Evolutionary conservation across 495 filamentous ascomycete species (phyloP).

Genomic region (Penicillium ochrochloron): DNA sequence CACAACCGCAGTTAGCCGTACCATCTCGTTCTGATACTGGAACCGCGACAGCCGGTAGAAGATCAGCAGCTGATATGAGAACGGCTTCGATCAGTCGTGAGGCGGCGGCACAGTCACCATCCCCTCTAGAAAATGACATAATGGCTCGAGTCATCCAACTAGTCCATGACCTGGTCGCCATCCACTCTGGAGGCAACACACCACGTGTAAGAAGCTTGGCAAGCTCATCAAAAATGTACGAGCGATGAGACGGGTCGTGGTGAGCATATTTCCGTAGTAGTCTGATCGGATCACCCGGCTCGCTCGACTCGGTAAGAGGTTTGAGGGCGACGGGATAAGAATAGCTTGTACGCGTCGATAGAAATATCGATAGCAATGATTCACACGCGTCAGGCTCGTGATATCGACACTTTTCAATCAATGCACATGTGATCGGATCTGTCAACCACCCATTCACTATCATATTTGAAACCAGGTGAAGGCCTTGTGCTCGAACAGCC

Average conservation of each 20-base stretch:
- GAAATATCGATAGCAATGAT: slow-evolving; percentile 37
- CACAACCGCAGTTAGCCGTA: background rate
- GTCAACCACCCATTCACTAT: slow-evolving; percentile 52
- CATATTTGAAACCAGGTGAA: slow-evolving; percentile 60
- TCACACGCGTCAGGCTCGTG: slow-evolving; percentile 47
- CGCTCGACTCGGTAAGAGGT: slow-evolving; percentile 15
- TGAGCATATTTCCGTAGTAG: slow-evolving; percentile 39
- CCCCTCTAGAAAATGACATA: slow-evolving; percentile 45
- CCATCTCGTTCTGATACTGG: background rate
- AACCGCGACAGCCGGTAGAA: slow-evolving; percentile 14
- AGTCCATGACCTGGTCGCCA: slow-evolving; percentile 51
- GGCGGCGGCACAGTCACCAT: slow-evolving; percentile 41
- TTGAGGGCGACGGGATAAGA: slow-evolving; percentile 41
- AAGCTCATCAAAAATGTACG: slow-evolving; percentile 46
- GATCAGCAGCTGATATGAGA: slow-evolving; percentile 37
- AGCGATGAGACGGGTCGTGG: slow-evolving; percentile 27
- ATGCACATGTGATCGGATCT: slow-evolving; percentile 34
- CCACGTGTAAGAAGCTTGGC: slow-evolving; percentile 44
- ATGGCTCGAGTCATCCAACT: slow-evolving; percentile 48
- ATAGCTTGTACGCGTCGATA: slow-evolving; percentile 35
- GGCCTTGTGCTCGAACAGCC: slow-evolving; percentile 69
- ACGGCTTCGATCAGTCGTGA: slow-evolving; percentile 47
- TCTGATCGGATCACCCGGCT: slow-evolving; percentile 36
- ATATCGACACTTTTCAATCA: slow-evolving; percentile 41
- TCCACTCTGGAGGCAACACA: slow-evolving; percentile 52